These are phyloP conservation scores for Microthlaspi erraticum DNA, from an alignment of 345 rosid genomes.

Conservation along the genomic window DNA sequence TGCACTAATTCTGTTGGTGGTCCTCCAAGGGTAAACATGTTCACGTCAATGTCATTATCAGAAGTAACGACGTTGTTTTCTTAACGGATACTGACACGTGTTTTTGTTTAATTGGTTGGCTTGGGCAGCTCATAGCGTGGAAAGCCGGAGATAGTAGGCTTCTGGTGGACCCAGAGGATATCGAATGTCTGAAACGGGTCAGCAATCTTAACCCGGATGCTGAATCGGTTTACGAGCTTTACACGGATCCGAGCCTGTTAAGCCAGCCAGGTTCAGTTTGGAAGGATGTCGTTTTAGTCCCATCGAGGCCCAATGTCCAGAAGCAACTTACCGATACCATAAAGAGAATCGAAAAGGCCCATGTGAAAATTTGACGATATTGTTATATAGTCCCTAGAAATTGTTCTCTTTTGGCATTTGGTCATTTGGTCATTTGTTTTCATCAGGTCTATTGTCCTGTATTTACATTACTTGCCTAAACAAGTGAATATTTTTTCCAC, in stretches of 20 bases:
- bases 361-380: background rate
- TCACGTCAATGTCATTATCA: background rate
- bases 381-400: conserved; percentile 17
- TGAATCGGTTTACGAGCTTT: conserved; percentile 70
- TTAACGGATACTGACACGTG: background rate
- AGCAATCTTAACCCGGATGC: conserved; percentile 61
- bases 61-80: background rate
- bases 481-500: background rate
- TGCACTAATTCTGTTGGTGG: conserved; percentile 79
- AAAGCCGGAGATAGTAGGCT: conserved; percentile 68
- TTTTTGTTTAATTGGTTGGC: background rate
- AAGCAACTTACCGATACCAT: conserved; percentile 51
- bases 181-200: conserved; percentile 54
- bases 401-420: background rate
- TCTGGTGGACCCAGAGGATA: conserved; percentile 68
- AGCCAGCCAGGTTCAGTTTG: conserved; percentile 64
- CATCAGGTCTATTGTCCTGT: background rate
- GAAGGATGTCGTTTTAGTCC: conserved; percentile 57
- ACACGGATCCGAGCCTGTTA: conserved; percentile 51
- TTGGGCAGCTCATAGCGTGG: conserved; percentile 76
- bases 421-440: conserved; percentile 11
- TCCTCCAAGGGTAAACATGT: conserved; percentile 64
- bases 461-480: background rate
- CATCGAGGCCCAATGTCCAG: conserved; percentile 54
- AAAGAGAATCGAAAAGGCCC: conserved; percentile 52